Conservation (phyloP, 108 stramenopile species). For the Schizochytrium sp. region DNA sequence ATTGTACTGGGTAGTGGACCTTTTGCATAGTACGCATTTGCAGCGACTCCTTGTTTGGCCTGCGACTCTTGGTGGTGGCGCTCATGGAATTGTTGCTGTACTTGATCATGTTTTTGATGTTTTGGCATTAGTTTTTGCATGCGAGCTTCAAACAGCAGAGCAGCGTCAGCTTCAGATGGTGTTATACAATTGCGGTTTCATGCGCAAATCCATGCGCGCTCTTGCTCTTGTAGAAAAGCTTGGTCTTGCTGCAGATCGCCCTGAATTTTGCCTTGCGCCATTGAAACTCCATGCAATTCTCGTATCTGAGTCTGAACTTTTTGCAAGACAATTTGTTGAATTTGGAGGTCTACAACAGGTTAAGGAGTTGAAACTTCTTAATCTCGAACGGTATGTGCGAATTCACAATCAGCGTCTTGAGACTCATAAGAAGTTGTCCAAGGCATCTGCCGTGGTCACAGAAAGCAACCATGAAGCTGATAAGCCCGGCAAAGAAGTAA, state of each 20-base stretch:
- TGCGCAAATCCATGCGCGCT: constrained; percentile 54
- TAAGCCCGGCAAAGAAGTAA: too few species aligned
- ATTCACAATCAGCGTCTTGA: too few species aligned
- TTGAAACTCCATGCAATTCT: constrained; percentile 46
- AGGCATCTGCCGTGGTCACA: too few species aligned
- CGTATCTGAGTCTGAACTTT: constrained; percentile 25
- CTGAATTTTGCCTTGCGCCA: background rate
- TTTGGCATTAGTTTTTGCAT: background rate
- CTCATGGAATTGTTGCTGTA: background rate
- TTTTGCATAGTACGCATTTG: constrained; percentile 33
- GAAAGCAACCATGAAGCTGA: too few species aligned
- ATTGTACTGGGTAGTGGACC: constrained; percentile 51
- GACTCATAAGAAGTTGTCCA: too few species aligned
- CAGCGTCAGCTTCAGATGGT: constrained; percentile 50
- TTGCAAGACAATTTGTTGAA: constrained; percentile 55
- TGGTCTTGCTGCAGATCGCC: background rate
- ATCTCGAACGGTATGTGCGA: background rate
- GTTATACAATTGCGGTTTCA: background rate
- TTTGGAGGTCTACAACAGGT: constrained; percentile 37
- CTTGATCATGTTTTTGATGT: constrained; percentile 24
- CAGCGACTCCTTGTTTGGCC: constrained; percentile 44
- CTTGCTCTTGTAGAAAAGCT: constrained; percentile 15
- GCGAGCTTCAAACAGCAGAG: background rate
- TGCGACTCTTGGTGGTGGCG: constrained; percentile 3
- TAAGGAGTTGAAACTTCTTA: constrained; percentile 29